Conservation (phyloP, 129 eudicot species). For the Gnaphalium uliginosum region DNA sequence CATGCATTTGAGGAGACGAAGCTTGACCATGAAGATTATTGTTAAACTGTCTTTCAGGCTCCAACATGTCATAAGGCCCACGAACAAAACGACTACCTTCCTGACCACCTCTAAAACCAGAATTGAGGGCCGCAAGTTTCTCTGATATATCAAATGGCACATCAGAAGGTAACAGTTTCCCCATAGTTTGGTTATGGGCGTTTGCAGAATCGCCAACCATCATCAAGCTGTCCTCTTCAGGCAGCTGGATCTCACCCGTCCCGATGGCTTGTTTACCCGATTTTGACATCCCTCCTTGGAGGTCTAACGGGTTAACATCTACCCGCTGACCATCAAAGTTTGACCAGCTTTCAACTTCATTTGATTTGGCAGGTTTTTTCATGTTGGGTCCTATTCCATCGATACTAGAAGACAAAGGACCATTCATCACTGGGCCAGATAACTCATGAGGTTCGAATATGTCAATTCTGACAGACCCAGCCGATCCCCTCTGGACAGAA, state of each 20-base stretch:
- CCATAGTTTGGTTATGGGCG: constrained; percentile 19
- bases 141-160: constrained; percentile 50
- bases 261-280: constrained; percentile 38
- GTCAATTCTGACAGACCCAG: constrained; percentile 47
- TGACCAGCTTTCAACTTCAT: constrained; percentile 49
- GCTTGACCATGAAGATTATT: constrained; percentile 19
- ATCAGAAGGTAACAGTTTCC: constrained; percentile 28
- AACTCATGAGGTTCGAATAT: constrained; percentile 34
- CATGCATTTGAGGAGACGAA: constrained; percentile 24
- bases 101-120: constrained; percentile 40
- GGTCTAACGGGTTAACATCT: constrained; percentile 34
- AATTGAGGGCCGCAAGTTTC: constrained; percentile 59
- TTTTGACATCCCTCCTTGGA: constrained; percentile 31
- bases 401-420: constrained; percentile 28
- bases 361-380: constrained; percentile 38
- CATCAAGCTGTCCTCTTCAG: constrained; percentile 74
- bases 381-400: constrained; percentile 40
- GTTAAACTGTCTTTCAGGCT: constrained; percentile 46
- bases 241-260: constrained; percentile 48
- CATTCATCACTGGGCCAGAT: constrained; percentile 32
- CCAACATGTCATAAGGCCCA: constrained; percentile 54
- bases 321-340: constrained; percentile 44
- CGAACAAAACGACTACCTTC: constrained; percentile 37
- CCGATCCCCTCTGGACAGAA: constrained; percentile 66
- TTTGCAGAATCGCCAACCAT: constrained; percentile 42